Conservation (phyloP, 805 yeast genomes). For the Candida tallmaniae region DNA sequence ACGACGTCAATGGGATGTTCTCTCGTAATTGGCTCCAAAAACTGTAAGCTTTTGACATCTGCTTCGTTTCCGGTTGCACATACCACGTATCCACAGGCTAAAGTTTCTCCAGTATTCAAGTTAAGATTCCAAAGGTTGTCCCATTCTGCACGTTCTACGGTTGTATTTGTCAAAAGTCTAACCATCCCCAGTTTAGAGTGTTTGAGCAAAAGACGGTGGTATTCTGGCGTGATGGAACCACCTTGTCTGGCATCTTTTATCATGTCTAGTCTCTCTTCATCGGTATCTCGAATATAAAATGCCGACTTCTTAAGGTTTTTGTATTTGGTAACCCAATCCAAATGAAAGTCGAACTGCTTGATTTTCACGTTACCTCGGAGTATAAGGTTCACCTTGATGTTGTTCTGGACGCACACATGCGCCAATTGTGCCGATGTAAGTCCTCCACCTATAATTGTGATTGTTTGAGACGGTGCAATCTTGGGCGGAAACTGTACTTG, state of each 20-base stretch:
- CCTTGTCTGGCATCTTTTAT: constrained; percentile 41
- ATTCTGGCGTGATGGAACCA: constrained; percentile 44
- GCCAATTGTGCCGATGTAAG: constrained; percentile 44
- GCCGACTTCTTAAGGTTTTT: constrained; percentile 41
- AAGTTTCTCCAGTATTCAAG: neutral
- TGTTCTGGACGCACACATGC: constrained; percentile 28
- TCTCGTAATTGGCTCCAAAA: constrained; percentile 24
- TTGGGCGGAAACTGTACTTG: constrained; percentile 20
- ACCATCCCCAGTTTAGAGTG: constrained; percentile 28
- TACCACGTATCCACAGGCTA: constrained; percentile 26
- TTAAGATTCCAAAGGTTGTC: constrained; percentile 21
- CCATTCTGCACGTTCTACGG: constrained; percentile 22
- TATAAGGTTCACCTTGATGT: constrained; percentile 30
- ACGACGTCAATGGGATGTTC: constrained; percentile 27
- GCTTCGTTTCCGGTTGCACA: constrained; percentile 40
- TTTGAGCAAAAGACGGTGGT: constrained; percentile 26
- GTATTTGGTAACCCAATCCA: constrained; percentile 49
- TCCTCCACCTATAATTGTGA: constrained; percentile 42
- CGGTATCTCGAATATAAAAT: constrained; percentile 39
- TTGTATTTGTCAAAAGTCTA: constrained; percentile 23
- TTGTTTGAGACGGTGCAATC: constrained; percentile 3
- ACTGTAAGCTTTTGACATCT: constrained; percentile 23
- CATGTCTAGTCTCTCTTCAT: constrained; percentile 37
- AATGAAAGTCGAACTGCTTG: constrained; percentile 45
- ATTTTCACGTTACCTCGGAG: constrained; percentile 35